Conservation (phyloP, 208 protist species). For the Acanthamoeba castellanii region DNA sequence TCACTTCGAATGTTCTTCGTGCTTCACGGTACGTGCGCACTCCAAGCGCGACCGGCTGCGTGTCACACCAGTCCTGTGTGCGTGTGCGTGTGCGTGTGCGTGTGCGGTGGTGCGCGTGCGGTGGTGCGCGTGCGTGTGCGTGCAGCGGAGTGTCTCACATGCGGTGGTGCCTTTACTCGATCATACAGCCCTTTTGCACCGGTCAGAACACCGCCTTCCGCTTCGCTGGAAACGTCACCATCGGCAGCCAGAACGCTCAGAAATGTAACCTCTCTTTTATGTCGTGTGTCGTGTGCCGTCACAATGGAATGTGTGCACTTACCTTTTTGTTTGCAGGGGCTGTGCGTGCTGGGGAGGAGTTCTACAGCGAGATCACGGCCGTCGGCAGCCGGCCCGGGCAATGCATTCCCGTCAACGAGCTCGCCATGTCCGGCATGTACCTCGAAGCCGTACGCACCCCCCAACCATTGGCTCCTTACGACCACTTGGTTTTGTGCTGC, state of each 20-base stretch:
- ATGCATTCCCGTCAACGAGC: slow-evolving; percentile 56
- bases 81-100: too few species aligned
- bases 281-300: not conserved
- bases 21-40: not conserved
- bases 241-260: not conserved
- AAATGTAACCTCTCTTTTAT: not conserved
- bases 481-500: too few species aligned
- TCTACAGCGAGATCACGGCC: slow-evolving; percentile 31
- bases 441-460: not conserved
- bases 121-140: too few species aligned
- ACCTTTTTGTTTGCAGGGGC: not conserved
- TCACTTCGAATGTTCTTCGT: not conserved
- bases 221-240: slow-evolving; percentile 35
- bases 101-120: too few species aligned
- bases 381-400: not conserved
- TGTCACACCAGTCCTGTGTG: not conserved
- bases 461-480: not conserved
- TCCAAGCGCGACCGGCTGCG: not conserved
- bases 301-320: too few species aligned
- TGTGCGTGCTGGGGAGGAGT: not conserved
- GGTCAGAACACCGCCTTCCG: not conserved
- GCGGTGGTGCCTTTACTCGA: not conserved
- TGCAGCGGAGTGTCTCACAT: not conserved
- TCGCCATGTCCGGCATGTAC: slow-evolving; percentile 49
- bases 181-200: slow-evolving; percentile 29